Percentiles rank a stretch among this genome's conserved stretches.
phyloP scores from a whole-genome alignment of 2,329 filamentous ascomycete species.

The Beauveria sp. region DNA sequence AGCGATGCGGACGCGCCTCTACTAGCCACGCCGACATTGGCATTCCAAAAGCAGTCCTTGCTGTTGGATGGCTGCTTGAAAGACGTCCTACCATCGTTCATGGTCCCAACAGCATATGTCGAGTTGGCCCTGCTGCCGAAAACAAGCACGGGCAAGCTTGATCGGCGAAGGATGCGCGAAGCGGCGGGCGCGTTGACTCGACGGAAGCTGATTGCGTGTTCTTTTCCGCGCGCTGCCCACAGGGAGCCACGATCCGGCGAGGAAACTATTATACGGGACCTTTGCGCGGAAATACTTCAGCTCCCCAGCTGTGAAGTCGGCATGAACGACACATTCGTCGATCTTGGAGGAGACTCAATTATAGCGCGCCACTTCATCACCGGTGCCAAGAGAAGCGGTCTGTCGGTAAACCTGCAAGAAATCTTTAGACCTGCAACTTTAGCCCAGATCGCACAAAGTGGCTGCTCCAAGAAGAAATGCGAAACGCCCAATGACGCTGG shows the following conservation, averaged over 20 bases:
- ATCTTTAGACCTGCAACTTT: background rate
- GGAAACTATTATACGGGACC: background rate
- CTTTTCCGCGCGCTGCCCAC: background rate
- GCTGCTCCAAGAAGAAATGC: background rate
- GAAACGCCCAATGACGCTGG: background rate
- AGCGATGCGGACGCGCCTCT: background rate
- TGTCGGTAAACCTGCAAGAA: background rate
- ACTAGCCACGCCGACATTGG: background rate
- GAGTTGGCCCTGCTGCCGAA: background rate
- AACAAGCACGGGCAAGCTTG: constrained; percentile 2
- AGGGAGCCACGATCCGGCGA: background rate
- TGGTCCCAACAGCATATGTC: background rate
- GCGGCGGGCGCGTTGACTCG: background rate
- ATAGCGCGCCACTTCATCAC: background rate
- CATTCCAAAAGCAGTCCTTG: background rate
- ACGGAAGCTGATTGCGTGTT: background rate
- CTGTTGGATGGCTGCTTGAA: background rate
- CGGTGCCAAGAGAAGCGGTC: background rate
- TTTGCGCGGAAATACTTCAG: background rate
- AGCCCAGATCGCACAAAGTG: background rate
- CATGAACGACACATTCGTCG: constrained; percentile 1
- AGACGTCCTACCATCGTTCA: background rate
- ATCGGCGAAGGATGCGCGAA: background rate
- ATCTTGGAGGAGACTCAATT: constrained; percentile 3
- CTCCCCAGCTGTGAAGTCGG: background rate